Evolutionary conservation across 495 filamentous ascomycete species (phyloP), one percentile per base, ranked within the genome.

Genomic region (Podospora bellae-mahoneyi): DNA sequence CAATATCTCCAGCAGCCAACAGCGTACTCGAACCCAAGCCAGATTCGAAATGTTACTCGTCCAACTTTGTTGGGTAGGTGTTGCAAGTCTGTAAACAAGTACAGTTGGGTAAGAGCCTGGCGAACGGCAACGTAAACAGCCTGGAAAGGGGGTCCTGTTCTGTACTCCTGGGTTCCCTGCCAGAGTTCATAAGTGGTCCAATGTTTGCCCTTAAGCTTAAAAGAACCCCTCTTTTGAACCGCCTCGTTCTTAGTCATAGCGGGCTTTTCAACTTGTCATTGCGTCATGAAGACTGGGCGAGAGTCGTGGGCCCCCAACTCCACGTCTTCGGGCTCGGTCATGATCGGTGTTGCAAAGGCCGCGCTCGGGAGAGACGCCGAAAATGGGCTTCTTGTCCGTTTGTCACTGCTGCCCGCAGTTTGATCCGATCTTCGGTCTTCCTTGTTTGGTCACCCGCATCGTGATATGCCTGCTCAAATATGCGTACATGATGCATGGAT

Each of bases 201-300:
- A 63, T 63, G 26, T 68, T 56, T 32, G 48, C n/a, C 23, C 39
- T 44, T 15, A 18, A 66, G 27, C 26, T 48, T 48, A 64, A 9
- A 19, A 28, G 30, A 9, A 23, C 67, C 67, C 67, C 67, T 65
- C 62, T 15, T 48, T 23, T 13, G 44, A n/a, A 57, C 19, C 27
- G 18, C 13, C 39, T 44, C 39, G 1, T 0, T 63, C 27, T 71
- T 71, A 65, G 69, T 71, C 69, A 71, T 62, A 54, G n/a, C 13
- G 18, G 26, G 53, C 23, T 20, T 58, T 58, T 5, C 55, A 19
- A 3, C 15, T 67, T 66, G 23, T 59, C 23, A 56, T 65, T 67
- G 62, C 64, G 62, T 68, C 63, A 71, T 63, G 28, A 32, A 26
- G 57, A 63, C 6, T 58, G 55, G n/a, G 55, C 7, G 55, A 48